Conservation (phyloP, 352 stramenopile species). For the Pythium diclinum region DNA sequence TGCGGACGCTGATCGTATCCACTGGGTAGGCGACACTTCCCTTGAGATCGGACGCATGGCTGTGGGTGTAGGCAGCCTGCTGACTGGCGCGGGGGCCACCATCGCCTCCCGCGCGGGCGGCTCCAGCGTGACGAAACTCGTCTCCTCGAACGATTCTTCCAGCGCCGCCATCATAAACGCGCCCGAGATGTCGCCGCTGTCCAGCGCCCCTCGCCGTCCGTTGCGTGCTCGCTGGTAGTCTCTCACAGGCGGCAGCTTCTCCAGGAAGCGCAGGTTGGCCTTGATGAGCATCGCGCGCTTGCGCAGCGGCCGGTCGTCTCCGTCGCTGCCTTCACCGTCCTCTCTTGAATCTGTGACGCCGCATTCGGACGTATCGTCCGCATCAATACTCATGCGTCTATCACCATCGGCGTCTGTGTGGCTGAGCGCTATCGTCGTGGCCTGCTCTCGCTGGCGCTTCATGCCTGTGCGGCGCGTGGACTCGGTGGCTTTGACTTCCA, state of each 20-base stretch:
- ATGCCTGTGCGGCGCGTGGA: constrained; percentile 14
- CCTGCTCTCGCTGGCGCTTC: constrained; percentile 22
- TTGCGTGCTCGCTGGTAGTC: constrained; percentile 61
- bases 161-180: constrained; percentile 54
- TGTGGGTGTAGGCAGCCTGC: background rate
- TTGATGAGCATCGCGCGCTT: constrained; percentile 59
- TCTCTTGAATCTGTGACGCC: background rate
- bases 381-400: constrained; percentile 14
- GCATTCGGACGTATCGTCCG: constrained; percentile 8
- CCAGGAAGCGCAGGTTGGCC: constrained; percentile 57
- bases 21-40: constrained; percentile 2
- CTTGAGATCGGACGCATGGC: background rate
- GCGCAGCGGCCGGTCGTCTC: constrained; percentile 19
- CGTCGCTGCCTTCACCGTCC: constrained; percentile 14
- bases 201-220: constrained; percentile 58
- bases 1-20: constrained; percentile 9
- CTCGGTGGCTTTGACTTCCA: background rate
- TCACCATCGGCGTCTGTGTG: constrained; percentile 18
- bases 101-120: constrained; percentile 36
- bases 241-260: constrained; percentile 59
- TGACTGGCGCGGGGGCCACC: constrained; percentile 35
- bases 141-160: constrained; percentile 65
- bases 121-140: constrained; percentile 60
- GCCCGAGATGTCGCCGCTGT: constrained; percentile 40
- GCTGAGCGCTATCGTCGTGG: constrained; percentile 1